Percentiles rank a stretch among this genome's conserved stretches.
Evolutionary conservation across 2,329 filamentous ascomycete genomes (phyloP).

Genomic region (Penicillium sp.): DNA sequence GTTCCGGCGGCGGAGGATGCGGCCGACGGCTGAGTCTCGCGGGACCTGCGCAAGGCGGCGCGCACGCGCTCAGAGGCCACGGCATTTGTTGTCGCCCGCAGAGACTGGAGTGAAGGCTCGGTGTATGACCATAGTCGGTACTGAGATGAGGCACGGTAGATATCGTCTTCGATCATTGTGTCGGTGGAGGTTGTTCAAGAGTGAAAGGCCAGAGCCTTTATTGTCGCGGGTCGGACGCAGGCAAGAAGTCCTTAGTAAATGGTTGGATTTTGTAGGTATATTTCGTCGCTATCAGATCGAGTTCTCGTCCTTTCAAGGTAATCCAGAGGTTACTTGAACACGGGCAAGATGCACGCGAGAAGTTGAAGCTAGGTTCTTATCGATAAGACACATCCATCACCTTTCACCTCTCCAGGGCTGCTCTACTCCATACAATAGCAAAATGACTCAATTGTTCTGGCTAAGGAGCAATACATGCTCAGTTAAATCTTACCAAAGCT

Average conservation of each 20-base stretch:
- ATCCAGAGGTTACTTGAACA: no score
- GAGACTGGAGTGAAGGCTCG: constrained; percentile 66
- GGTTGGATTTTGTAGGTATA: neutral
- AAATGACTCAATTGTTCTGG: no score
- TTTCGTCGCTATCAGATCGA: neutral
- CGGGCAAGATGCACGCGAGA: no score
- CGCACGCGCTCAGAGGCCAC: constrained; percentile 71
- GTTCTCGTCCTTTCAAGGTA: no score
- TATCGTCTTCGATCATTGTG: constrained; percentile 81
- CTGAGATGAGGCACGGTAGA: constrained; percentile 88
- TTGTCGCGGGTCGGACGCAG: neutral
- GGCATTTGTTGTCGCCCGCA: constrained; percentile 77
- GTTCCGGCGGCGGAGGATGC: constrained; percentile 35
- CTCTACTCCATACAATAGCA: no score
- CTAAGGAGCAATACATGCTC: no score
- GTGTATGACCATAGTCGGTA: constrained; percentile 93
- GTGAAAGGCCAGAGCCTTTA: neutral
- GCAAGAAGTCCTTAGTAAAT: neutral
- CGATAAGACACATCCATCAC: no score
- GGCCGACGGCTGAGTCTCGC: constrained; percentile 35
- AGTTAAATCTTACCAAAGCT: no score
- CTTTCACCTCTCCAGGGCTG: no score
- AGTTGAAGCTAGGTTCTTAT: no score
- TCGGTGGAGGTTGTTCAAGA: neutral
- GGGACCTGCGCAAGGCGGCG: constrained; percentile 56